Evolutionary conservation across 2,329 filamentous ascomycete genomes (phyloP).

Genomic region (Diaporthe sp.): DNA sequence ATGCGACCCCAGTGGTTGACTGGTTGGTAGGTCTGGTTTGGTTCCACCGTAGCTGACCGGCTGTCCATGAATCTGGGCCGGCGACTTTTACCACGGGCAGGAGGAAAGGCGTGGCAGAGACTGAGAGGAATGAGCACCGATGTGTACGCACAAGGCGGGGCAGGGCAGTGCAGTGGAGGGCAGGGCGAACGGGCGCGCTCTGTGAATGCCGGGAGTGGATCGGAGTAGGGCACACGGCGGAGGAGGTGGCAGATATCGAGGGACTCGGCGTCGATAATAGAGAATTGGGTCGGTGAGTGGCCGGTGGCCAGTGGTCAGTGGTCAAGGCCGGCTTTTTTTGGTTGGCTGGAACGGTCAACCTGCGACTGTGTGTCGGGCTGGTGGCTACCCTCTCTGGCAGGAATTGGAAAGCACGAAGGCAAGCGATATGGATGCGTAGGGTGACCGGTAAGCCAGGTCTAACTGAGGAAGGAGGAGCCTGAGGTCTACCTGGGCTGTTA

Average conservation of each 20-base stretch:
- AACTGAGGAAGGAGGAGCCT: slow-evolving; percentile 8
- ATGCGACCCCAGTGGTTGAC: slow-evolving; percentile 55
- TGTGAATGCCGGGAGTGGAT: slow-evolving; percentile 14
- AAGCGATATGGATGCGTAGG: slow-evolving; percentile 4
- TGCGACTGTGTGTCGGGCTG: slow-evolving; percentile 11
- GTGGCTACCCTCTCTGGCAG: slow-evolving; percentile 16
- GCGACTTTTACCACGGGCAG: slow-evolving; percentile 31
- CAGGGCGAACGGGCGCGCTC: slow-evolving; percentile 1
- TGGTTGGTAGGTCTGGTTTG: slow-evolving; percentile 60
- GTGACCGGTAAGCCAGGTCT: slow-evolving; percentile 8
- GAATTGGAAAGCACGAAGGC: slow-evolving; percentile 18
- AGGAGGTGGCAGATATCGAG: slow-evolving; percentile 15
- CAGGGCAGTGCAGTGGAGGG: background rate
- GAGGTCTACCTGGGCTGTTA: slow-evolving; percentile 24
- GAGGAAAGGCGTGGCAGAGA: slow-evolving; percentile 29
- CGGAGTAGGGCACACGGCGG: slow-evolving; percentile 23
- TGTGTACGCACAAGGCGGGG: slow-evolving; percentile 6
- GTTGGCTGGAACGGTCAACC: slow-evolving; percentile 14
- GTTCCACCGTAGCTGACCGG: slow-evolving; percentile 62
- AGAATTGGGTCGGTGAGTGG: slow-evolving; percentile 15
- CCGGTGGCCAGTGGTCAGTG: background rate
- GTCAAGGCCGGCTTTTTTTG: background rate
- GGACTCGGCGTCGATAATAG: slow-evolving; percentile 24
- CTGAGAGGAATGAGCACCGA: background rate
- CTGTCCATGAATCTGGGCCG: slow-evolving; percentile 61